A percentile compares a stretch with the other conserved stretches of the same genome.
Conservation (phyloP, 2,329 filamentous ascomycete species). For the Alternaria sp. region DNA sequence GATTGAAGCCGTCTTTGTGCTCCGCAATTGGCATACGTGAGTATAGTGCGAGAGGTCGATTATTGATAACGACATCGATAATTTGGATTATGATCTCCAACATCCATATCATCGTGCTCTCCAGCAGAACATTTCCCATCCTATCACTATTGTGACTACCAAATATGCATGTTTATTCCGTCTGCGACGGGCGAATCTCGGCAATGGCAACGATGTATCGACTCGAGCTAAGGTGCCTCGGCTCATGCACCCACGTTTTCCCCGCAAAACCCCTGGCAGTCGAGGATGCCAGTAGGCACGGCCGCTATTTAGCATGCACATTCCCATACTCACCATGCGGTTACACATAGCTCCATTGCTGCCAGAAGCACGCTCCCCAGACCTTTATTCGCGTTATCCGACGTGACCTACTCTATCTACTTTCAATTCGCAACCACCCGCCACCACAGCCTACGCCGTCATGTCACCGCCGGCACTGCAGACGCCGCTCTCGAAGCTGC, state of each 20-base stretch:
- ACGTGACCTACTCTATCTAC: neutral
- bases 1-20: neutral
- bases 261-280: slow-evolving; percentile 25
- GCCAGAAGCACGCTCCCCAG: slow-evolving; percentile 1
- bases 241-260: slow-evolving; percentile 16
- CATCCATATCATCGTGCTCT: neutral
- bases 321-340: slow-evolving; percentile 29
- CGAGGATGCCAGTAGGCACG: slow-evolving; percentile 11
- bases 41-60: neutral
- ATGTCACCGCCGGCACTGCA: slow-evolving; percentile 45
- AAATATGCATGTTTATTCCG: neutral
- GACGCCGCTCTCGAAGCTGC: slow-evolving; percentile 59
- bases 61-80: neutral
- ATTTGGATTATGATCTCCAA: neutral
- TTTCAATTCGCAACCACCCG: neutral
- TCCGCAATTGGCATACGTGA: neutral
- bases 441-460: slow-evolving; percentile 10
- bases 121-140: neutral
- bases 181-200: neutral
- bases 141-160: neutral
- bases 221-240: slow-evolving; percentile 21
- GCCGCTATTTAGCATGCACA: slow-evolving; percentile 34
- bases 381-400: neutral
- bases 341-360: neutral
- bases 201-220: slow-evolving; percentile 17